A percentile compares a stretch with the other conserved stretches of the same genome.
phyloP scores from a whole-genome alignment of 441 rosid genomes.

The Erodium texanum region DNA sequence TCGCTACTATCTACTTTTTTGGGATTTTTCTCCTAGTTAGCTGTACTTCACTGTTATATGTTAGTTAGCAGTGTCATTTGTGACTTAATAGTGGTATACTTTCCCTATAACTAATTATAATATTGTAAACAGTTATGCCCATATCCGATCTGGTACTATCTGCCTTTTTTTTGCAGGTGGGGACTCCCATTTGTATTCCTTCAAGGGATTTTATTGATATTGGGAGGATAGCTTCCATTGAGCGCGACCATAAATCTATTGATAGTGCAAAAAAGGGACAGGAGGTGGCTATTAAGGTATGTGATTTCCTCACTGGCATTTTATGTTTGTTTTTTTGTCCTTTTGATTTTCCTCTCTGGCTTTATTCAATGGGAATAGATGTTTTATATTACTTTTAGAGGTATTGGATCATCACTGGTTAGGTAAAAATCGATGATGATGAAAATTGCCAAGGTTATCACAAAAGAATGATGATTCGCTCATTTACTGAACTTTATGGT shows the following conservation, averaged over 20 bases:
- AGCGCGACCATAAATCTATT: conserved; percentile 69
- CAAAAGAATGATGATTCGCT: not conserved
- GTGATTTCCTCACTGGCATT: not conserved
- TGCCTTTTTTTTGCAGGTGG: conserved; percentile 45
- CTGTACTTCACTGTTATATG: too few relatives aligned
- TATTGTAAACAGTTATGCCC: not conserved
- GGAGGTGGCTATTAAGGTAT: conserved; percentile 85
- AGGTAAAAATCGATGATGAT: too few relatives aligned
- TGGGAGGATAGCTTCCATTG: conserved; percentile 81
- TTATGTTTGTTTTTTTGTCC: not conserved
- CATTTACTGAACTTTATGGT: not conserved
- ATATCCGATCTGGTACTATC: conserved; percentile 1
- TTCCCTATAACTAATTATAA: not conserved
- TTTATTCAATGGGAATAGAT: not conserved
- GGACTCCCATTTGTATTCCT: conserved; percentile 89
- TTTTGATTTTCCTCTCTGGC: not conserved
- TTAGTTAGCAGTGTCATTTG: too few relatives aligned
- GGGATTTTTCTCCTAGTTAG: too few relatives aligned
- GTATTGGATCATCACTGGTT: not conserved
- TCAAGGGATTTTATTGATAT: conserved; percentile 67
- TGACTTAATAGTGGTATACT: not conserved
- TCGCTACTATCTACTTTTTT: too few relatives aligned
- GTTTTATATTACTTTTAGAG: not conserved
- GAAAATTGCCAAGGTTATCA: not conserved
- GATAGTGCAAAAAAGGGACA: conserved; percentile 75